Percentiles rank a stretch among this genome's conserved stretches.
Evolutionary conservation across 1,284 basidiomycete species (phyloP).

Genomic region (Austroboletus novae-zelandiae): DNA sequence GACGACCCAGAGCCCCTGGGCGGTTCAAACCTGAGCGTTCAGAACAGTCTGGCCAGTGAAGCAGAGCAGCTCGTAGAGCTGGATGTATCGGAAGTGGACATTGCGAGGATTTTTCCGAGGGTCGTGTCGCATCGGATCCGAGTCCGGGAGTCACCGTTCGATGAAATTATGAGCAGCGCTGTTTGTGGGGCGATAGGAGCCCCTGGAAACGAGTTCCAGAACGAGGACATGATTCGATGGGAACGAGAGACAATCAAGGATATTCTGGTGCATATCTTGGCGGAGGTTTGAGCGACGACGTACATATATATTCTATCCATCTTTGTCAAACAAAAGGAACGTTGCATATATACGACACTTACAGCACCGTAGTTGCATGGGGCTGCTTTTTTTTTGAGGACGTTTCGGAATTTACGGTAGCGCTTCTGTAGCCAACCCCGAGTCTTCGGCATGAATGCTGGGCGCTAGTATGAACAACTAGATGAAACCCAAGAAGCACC

Average conservation of each 20-base stretch:
- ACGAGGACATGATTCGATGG: slow-evolving; percentile 21
- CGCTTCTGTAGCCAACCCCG: too few relatives aligned
- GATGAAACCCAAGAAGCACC: too few relatives aligned
- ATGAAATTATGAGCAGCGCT: slow-evolving; percentile 63
- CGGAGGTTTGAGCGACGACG: slow-evolving; percentile 41
- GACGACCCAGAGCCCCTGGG: slow-evolving; percentile 13
- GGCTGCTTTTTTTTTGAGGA: too few relatives aligned
- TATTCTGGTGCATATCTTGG: slow-evolving; percentile 52
- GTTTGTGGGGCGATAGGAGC: slow-evolving; percentile 47
- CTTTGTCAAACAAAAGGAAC: background rate
- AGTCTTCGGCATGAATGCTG: too few relatives aligned
- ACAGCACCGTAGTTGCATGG: too few relatives aligned
- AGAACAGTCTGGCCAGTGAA: slow-evolving; percentile 4
- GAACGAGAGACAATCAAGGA: slow-evolving; percentile 54
- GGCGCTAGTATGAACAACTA: too few relatives aligned
- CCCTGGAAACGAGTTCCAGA: slow-evolving; percentile 23
- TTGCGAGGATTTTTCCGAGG: slow-evolving; percentile 65
- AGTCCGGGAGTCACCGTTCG: slow-evolving; percentile 61
- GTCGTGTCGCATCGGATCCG: slow-evolving; percentile 69
- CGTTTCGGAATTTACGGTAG: too few relatives aligned
- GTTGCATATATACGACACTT: too few relatives aligned
- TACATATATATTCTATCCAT: background rate
- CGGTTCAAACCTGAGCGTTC: slow-evolving; percentile 4
- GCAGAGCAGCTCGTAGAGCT: slow-evolving; percentile 34
- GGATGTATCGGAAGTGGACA: slow-evolving; percentile 68